Conservation (phyloP, 2,329 filamentous ascomycete genomes). For the Pseudopithomyces chartarum region DNA sequence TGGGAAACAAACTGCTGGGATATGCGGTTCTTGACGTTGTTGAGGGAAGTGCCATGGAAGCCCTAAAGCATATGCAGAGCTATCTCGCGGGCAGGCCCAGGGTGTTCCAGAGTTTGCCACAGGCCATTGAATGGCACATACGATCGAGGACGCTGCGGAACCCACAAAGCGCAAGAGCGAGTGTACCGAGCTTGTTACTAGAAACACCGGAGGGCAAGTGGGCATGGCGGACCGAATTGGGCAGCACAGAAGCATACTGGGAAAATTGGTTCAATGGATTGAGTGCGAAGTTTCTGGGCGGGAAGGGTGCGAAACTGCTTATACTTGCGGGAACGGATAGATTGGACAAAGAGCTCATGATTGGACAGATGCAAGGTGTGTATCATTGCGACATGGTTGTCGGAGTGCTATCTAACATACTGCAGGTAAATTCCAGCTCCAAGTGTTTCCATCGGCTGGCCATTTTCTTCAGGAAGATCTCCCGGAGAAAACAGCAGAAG, state of each 20-base stretch:
- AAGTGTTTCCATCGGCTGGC: slow-evolving; percentile 92
- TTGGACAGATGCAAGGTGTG: slow-evolving; percentile 94
- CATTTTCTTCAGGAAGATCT: slow-evolving; percentile 98
- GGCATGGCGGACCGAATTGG: slow-evolving; percentile 86
- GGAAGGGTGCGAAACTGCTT: slow-evolving; percentile 81
- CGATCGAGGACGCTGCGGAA: slow-evolving; percentile 87
- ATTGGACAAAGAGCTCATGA: slow-evolving; percentile 88
- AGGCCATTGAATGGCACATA: slow-evolving; percentile 92
- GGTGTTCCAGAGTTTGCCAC: slow-evolving; percentile 75
- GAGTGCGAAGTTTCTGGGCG: slow-evolving; percentile 83
- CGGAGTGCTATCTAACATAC: slow-evolving; percentile 23
- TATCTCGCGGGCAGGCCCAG: slow-evolving; percentile 83
- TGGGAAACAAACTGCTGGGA: slow-evolving; percentile 74
- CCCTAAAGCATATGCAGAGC: slow-evolving; percentile 89
- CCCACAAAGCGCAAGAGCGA: slow-evolving; percentile 79
- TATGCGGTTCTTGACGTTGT: slow-evolving; percentile 95
- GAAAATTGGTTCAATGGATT: slow-evolving; percentile 90
- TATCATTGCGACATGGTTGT: slow-evolving; percentile 11
- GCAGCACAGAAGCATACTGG: slow-evolving; percentile 87
- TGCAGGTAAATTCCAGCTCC: slow-evolving; percentile 87
- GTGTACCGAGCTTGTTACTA: slow-evolving; percentile 79
- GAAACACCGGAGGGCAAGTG: slow-evolving; percentile 56
- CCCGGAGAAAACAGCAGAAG: slow-evolving; percentile 83
- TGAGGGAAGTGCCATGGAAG: slow-evolving; percentile 92
- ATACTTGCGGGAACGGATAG: slow-evolving; percentile 88